Conservation (phyloP, 306 rosid species). For the Gastrolobium villosum region DNA sequence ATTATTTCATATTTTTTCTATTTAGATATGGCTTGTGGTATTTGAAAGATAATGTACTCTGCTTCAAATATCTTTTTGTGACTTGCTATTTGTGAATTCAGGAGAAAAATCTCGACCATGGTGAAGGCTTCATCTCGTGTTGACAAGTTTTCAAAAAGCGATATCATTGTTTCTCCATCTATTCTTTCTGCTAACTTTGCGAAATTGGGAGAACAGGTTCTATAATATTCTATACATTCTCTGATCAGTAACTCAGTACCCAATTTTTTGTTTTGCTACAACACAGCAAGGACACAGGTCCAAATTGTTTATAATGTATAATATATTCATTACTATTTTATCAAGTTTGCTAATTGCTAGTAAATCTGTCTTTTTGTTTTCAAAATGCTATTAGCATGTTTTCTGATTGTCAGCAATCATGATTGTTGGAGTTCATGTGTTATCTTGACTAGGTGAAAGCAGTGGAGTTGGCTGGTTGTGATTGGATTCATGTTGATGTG, state of each 20-base stretch:
- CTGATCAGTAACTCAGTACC: constrained; percentile 29
- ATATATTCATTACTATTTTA: constrained; percentile 27
- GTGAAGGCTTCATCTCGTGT: constrained; percentile 96
- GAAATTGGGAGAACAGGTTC: constrained; percentile 97
- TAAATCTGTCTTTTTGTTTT: constrained; percentile 25
- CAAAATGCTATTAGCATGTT: constrained; percentile 42
- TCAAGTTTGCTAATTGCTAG: constrained; percentile 23
- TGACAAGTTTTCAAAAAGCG: constrained; percentile 86
- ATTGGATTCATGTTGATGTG: constrained; percentile 99
- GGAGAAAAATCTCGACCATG: constrained; percentile 68
- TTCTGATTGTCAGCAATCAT: constrained; percentile 39
- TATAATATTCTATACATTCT: constrained; percentile 36
- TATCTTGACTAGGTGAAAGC: constrained; percentile 82
- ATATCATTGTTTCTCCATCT: constrained; percentile 95
- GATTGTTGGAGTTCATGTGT: constrained; percentile 52
- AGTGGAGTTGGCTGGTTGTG: constrained; percentile 99
- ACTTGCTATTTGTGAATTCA: constrained; percentile 52
- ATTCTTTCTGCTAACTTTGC: constrained; percentile 95
- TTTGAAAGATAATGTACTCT: constrained; percentile 24
- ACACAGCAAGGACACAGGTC: neutral
- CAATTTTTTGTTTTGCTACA: constrained; percentile 39
- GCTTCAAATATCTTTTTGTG: constrained; percentile 44
- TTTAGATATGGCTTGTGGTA: constrained; percentile 1
- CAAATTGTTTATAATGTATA: constrained; percentile 26
- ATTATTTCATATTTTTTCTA: neutral